Percentiles rank a stretch among this genome's conserved stretches.
Evolutionary conservation across 306 rosid genomes (phyloP).

Genomic region (Glycine latifolia): DNA sequence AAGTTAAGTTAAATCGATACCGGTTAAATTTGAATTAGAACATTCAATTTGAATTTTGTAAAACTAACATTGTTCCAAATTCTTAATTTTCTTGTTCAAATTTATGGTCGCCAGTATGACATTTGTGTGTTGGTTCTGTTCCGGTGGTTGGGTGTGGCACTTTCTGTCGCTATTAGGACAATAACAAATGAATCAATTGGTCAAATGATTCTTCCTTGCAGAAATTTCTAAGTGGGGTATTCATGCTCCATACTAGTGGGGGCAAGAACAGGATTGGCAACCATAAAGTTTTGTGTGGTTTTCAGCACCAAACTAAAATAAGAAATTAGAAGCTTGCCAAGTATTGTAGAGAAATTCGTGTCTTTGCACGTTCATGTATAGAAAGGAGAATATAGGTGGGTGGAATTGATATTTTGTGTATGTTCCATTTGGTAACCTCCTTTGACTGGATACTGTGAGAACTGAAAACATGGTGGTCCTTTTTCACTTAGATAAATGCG

Average conservation of each 20-base stretch:
- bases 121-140: constrained; percentile 32
- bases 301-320: constrained; percentile 47
- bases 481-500: neutral
- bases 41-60: neutral
- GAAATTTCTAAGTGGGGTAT: constrained; percentile 56
- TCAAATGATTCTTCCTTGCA: constrained; percentile 53
- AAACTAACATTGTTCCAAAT: neutral
- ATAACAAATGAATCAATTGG: constrained; percentile 39
- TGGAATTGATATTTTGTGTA: neutral
- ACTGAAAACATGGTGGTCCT: neutral
- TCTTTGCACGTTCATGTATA: constrained; percentile 1
- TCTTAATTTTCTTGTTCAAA: constrained; percentile 26
- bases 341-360: constrained; percentile 12
- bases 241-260: constrained; percentile 44
- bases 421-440: neutral
- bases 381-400: neutral
- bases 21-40: neutral
- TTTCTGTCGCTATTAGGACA: constrained; percentile 42
- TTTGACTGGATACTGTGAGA: constrained; percentile 7
- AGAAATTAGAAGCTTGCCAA: constrained; percentile 18
- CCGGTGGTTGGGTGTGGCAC: constrained; percentile 36
- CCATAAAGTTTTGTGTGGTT: constrained; percentile 35
- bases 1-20: neutral
- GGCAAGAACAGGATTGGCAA: constrained; percentile 34
- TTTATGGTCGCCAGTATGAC: constrained; percentile 24